Conservation (phyloP, 139 green algal species). For the Diplosphaera chodatii region DNA sequence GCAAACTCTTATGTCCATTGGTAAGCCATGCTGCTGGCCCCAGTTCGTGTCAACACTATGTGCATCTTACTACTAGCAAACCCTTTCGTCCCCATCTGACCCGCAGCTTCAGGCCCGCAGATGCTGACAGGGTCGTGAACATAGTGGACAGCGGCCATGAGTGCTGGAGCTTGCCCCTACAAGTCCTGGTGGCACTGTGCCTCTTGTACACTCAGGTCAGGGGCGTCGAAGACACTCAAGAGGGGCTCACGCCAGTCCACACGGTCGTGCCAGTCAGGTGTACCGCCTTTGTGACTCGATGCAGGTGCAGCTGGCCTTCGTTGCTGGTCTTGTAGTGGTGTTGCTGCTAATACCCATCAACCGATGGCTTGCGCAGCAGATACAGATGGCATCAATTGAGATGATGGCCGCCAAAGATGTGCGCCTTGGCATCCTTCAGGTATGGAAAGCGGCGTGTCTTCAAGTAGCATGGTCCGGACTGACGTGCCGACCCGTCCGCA, state of each 20-base stretch:
- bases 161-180: slow-evolving; percentile 74
- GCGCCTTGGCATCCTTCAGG: slow-evolving; percentile 35
- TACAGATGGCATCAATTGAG: slow-evolving; percentile 41
- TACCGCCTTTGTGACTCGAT: too few relatives aligned
- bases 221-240: too few relatives aligned
- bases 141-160: slow-evolving; percentile 71
- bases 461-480: too few relatives aligned
- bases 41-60: too few relatives aligned
- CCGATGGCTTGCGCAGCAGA: slow-evolving; percentile 54
- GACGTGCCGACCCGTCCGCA: too few relatives aligned
- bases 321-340: slow-evolving; percentile 69
- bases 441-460: too few relatives aligned
- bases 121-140: slow-evolving; percentile 66
- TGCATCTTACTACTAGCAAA: too few relatives aligned
- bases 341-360: slow-evolving; percentile 81
- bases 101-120: too few relatives aligned
- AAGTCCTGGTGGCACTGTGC: slow-evolving; percentile 71
- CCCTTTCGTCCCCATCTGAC: too few relatives aligned
- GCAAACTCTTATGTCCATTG: slow-evolving; percentile 60
- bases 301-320: slow-evolving; percentile 75
- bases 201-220: slow-evolving; percentile 79
- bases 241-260: too few relatives aligned
- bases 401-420: slow-evolving; percentile 78
- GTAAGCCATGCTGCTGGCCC: too few relatives aligned
- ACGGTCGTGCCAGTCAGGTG: too few relatives aligned